Conservation (phyloP, 768 basidiomycete genomes). For the Lactarius akahatsu region DNA sequence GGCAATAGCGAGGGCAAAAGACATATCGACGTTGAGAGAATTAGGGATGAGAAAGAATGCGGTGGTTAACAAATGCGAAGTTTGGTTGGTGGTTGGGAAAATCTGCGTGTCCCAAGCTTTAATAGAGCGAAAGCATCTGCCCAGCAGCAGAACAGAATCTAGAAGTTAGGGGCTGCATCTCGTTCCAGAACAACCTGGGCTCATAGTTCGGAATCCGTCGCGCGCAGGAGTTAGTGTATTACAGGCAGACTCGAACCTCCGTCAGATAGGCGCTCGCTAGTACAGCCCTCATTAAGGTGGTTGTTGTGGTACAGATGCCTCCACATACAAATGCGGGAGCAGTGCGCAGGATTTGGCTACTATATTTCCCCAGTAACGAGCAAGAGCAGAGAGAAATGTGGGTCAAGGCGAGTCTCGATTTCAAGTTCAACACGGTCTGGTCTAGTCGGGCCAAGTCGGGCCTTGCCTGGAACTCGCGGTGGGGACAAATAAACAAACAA, state of each 20-base stretch:
- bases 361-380: neutral
- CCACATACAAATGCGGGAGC: neutral
- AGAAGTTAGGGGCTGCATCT: neutral
- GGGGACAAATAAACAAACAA: neutral
- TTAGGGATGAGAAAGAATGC: neutral
- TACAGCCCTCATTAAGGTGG: neutral
- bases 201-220: neutral
- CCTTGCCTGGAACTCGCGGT: neutral
- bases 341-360: neutral
- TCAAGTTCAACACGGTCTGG: neutral
- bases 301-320: neutral
- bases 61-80: neutral
- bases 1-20: slow-evolving; percentile 16
- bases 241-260: neutral
- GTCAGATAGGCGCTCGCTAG: neutral
- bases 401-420: neutral
- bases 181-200: neutral
- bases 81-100: neutral
- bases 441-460: neutral
- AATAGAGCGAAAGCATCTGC: neutral
- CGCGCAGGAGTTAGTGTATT: neutral
- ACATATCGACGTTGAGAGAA: neutral
- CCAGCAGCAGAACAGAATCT: neutral
- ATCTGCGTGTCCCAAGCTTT: neutral
- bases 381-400: neutral